Base-by-base conservation (phyloP, 2,329 filamentous ascomycete genomes). In the Thelonectria rubi region DNA sequence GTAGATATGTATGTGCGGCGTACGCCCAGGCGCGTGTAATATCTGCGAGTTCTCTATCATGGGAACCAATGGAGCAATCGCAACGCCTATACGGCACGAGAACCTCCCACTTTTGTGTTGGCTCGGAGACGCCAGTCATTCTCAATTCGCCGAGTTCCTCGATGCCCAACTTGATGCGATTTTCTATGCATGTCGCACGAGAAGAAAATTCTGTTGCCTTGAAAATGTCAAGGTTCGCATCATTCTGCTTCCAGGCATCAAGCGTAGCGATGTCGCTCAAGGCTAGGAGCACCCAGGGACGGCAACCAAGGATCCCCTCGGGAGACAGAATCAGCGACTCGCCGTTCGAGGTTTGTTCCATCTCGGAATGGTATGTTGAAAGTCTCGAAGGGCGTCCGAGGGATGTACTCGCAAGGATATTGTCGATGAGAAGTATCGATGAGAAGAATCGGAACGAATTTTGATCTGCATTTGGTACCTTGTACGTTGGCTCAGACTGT, bases 391-490 rank as follows among this genome's bases (percentile, higher is more conserved):
- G 6, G n/a, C 42, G 18, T 1, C 15, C 48, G 21, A 60, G 46
- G 1, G 57, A 60, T 15, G 54, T 58, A 20, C 61, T 60, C 6
- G 61, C 40, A 12, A 68, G 48, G 2, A 63, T 60, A 12, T 69
- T 65, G 3, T 56, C 30, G 20, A 62, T 78, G 4, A 80, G 50
- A 0, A 81, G 69, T 20, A 71, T 67, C 2, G 72, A 76, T 11
- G 72, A 71, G 55, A 69, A 78, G 60, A 77, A 81, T 63, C 69
- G 71, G 54, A 75, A 77, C 34, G 70, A 76, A 1, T 74, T 71
- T 55, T 81, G 76, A 58, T 77, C 76, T 10, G 69, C 65, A 49
- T 71, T 76, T 17, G 40, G 12, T 72, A 66, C 77, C 2, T 37
- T 32, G 3, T 32, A 20, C 21, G 6, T 20, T 3, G 20, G 24